Base-by-base conservation (phyloP, 108 stramenopile species). In the Bacterosira constricta region DNA sequence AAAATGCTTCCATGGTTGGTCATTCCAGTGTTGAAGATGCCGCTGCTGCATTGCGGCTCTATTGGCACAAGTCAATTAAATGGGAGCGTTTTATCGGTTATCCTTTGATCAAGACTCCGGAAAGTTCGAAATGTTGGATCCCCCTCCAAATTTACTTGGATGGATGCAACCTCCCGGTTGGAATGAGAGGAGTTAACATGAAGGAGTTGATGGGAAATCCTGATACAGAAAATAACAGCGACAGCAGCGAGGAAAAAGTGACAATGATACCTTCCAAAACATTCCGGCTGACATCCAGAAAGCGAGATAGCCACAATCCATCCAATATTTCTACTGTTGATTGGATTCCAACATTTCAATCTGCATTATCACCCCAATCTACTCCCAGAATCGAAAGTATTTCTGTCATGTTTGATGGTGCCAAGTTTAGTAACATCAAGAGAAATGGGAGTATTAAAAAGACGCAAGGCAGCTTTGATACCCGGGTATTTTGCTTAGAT, bases 21-120 rank as follows among this genome's bases (percentile, higher is more conserved):
- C 83, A 84, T 51, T 76, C 69, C 36, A 69, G 66, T 21, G 80
- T 84, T 15, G 83, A 84, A 55, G 83, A 84, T 56, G 83, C 83
- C 17, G 79, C 73, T 9, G 80, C 83, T 31, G 80, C 83, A 15
- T 55, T 84, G 18, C 58, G 60, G 15, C 30, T 84, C n/a, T 84
- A 84, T 51, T 79, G 82, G 77, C 60, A 79, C 45, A 66, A 39
- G 35, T 45, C 26, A 31, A 26, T 34, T 15, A 47, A 65, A 36
- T 83, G 82, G 82, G 82, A 83, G 50, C 58, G 67, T 0, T 77
- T 56, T 4, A 36, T 83, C 31, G 37, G 67, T 5, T 75, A 72
- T 75, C 82, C 82, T 3, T 34, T 83, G 25, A 18, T 30, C 13
- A 17, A 15, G 18, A 31, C 37, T 37, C 8, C 10, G 13, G 8